Conservation (phyloP, 345 rosid genomes). For the Conringia planisiliqua region DNA sequence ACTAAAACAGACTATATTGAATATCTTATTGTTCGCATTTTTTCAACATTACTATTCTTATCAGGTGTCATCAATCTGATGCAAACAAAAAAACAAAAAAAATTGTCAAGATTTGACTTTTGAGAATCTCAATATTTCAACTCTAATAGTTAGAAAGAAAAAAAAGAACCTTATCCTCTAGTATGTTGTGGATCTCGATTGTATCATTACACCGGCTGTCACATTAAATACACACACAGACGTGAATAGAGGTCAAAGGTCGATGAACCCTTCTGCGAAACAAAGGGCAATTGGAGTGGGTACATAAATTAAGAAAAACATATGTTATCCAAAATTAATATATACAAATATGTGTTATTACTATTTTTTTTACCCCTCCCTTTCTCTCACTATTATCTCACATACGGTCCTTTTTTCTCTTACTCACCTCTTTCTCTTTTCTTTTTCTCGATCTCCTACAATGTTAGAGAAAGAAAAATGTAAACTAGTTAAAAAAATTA, state of each 20-base stretch:
- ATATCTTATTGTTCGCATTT: conserved; percentile 9
- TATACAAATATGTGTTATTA: too few species aligned
- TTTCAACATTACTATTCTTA: conserved; percentile 15
- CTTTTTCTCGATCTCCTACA: too few species aligned
- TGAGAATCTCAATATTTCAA: conserved; percentile 9
- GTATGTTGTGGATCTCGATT: conserved; percentile 16
- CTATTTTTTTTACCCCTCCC: too few species aligned
- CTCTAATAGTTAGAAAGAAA: neutral
- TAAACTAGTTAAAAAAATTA: neutral
- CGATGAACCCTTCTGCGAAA: neutral
- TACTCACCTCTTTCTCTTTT: too few species aligned
- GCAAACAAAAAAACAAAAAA: neutral
- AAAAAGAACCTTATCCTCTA: conserved; percentile 3
- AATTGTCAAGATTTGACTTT: conserved; percentile 32
- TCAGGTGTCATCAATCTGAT: conserved; percentile 6
- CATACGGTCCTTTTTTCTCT: too few species aligned
- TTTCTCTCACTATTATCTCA: too few species aligned
- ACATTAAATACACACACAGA: conserved; percentile 5
- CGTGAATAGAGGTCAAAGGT: neutral
- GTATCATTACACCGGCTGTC: neutral
- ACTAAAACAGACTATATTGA: neutral
- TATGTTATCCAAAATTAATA: too few species aligned
- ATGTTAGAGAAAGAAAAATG: neutral
- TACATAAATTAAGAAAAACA: too few species aligned
- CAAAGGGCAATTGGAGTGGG: neutral